Conservation (phyloP, 1,139 yeast species). For the Saccharomyces hybrid region DNA sequence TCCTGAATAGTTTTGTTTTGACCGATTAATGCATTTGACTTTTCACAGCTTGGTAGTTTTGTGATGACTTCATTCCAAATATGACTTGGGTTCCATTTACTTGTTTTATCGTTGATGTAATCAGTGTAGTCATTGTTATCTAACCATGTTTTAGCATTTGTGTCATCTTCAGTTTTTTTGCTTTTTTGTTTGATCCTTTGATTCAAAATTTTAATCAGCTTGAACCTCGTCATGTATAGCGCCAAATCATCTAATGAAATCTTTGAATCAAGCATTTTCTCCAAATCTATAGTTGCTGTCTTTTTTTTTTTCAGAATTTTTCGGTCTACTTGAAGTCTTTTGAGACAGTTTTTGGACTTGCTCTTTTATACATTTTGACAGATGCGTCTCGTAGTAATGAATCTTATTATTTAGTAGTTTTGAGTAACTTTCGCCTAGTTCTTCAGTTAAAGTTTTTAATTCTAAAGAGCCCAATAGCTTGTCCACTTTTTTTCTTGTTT, state of each 20-base stretch:
- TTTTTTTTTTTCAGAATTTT: not conserved
- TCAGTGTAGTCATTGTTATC: constrained; percentile 19
- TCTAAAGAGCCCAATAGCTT: constrained; percentile 37
- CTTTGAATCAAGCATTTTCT: not conserved
- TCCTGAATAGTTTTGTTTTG: not conserved
- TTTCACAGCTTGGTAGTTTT: constrained; percentile 33
- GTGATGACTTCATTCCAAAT: constrained; percentile 44
- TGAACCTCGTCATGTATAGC: not conserved
- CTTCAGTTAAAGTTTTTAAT: constrained; percentile 38
- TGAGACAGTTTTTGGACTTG: constrained; percentile 11
- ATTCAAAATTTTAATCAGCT: constrained; percentile 8
- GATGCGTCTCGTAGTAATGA: constrained; percentile 41
- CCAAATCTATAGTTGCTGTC: not conserved
- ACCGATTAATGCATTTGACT: constrained; percentile 32
- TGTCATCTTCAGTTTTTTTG: constrained; percentile 1
- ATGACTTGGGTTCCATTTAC: constrained; percentile 39
- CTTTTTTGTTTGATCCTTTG: constrained; percentile 8
- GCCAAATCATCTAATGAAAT: not conserved
- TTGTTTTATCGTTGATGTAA: constrained; percentile 24
- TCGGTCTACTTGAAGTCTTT: not conserved
- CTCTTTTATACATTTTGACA: constrained; percentile 32
- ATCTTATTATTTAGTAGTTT: constrained; percentile 46
- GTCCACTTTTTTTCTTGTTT: constrained; percentile 29
- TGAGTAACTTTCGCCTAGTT: constrained; percentile 41
- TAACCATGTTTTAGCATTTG: constrained; percentile 25